phyloP scores from a whole-genome alignment of 805 yeast species.

The Candida schatavii region DNA sequence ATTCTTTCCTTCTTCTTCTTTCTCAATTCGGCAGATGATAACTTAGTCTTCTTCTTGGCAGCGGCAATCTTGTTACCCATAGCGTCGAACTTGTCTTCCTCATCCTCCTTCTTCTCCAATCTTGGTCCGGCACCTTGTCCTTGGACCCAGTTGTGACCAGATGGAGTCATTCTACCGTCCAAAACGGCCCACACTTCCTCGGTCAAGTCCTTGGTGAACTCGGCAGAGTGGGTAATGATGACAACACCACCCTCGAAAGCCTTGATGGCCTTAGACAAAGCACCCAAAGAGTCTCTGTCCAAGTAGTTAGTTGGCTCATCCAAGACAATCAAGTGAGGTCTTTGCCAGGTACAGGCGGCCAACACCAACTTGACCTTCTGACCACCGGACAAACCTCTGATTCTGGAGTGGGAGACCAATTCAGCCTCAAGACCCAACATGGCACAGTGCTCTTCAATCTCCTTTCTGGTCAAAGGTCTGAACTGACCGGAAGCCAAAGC shows the following conservation, averaged over 20 bases:
- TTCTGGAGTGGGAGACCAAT: slow-evolving; percentile 99
- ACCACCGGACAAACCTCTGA: slow-evolving; percentile 99
- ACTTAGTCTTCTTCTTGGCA: slow-evolving; percentile 95
- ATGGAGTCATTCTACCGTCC: slow-evolving; percentile 98
- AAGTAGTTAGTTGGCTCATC: slow-evolving; percentile 99
- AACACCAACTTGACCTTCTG: slow-evolving; percentile 99
- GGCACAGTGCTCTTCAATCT: slow-evolving; percentile 97
- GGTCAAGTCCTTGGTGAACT: slow-evolving; percentile 98
- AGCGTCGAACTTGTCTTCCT: slow-evolving; percentile 99
- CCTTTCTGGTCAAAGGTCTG: slow-evolving; percentile 99
- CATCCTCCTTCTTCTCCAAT: slow-evolving; percentile 93
- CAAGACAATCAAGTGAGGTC: slow-evolving; percentile 98
- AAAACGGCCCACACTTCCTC: slow-evolving; percentile 99
- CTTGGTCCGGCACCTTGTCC: slow-evolving; percentile 99
- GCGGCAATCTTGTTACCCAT: slow-evolving; percentile 99
- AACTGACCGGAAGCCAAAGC: slow-evolving; percentile 99
- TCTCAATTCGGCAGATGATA: slow-evolving; percentile 98
- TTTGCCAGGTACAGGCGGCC: slow-evolving; percentile 99
- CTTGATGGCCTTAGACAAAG: slow-evolving; percentile 98
- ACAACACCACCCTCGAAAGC: slow-evolving; percentile 99
- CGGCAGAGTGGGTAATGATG: slow-evolving; percentile 99
- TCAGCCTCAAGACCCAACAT: slow-evolving; percentile 98
- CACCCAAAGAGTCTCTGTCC: slow-evolving; percentile 99
- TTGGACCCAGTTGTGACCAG: slow-evolving; percentile 99
- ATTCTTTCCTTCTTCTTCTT: slow-evolving; percentile 99